These are phyloP conservation scores for Nothophytophthora sp. DNA, from an alignment of 352 stramenopile species.

Conservation along the genomic window DNA sequence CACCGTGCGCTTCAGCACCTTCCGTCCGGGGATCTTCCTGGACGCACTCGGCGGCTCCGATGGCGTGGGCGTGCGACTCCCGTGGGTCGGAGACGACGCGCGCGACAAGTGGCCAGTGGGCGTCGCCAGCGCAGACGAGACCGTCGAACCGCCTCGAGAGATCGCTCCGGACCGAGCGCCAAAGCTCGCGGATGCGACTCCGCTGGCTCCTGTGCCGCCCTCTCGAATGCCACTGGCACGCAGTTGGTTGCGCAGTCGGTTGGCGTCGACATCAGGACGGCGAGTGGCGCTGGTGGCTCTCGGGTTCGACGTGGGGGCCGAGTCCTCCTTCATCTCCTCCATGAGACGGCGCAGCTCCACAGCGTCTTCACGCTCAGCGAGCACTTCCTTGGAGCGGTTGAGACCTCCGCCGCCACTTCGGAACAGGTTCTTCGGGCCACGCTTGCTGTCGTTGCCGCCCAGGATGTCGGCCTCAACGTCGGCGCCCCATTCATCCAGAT, in stretches of 20 bases:
- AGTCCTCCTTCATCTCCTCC: conserved; percentile 83
- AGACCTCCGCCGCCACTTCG: conserved; percentile 72
- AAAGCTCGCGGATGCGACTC: conserved; percentile 29
- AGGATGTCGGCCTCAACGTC: conserved; percentile 81
- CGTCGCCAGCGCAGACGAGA: conserved; percentile 67
- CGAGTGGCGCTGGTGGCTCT: conserved; percentile 39
- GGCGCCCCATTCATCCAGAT: conserved; percentile 70
- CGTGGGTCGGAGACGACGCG: conserved; percentile 63
- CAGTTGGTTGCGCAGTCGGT: conserved; percentile 60
- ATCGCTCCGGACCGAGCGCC: conserved; percentile 33
- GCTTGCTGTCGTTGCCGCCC: conserved; percentile 61
- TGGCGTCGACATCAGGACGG: conserved; percentile 69
- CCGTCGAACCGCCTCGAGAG: conserved; percentile 54
- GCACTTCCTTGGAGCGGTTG: conserved; percentile 73
- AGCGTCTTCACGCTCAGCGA: conserved; percentile 79
- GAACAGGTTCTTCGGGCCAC: conserved; percentile 76
- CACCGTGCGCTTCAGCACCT: conserved; percentile 76
- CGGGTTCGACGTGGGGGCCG: conserved; percentile 21
- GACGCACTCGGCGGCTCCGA: conserved; percentile 37
- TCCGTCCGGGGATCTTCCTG: conserved; percentile 41
- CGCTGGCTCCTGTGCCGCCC: conserved; percentile 33
- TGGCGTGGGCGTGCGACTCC: conserved; percentile 28
- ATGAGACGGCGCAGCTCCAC: conserved; percentile 76
- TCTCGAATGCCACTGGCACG: conserved; percentile 75
- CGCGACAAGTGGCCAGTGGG: conserved; percentile 70